phyloP scores from a whole-genome alignment of 768 basidiomycete genomes.

The Nevesoporus exiguus region DNA sequence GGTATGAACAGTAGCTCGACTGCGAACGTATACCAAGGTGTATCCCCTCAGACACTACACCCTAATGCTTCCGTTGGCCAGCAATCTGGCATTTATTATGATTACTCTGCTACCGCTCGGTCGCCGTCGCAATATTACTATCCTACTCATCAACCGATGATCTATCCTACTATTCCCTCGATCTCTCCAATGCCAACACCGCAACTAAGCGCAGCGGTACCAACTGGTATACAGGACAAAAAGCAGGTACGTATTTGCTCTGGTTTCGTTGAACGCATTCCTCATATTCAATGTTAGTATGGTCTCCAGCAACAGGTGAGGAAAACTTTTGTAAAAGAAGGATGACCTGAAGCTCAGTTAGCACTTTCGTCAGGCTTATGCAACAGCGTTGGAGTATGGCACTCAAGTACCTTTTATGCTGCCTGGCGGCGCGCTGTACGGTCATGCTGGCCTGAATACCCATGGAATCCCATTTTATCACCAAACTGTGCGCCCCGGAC shows the following conservation, averaged over 20 bases:
- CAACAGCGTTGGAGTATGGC: slow-evolving; percentile 46
- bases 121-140: slow-evolving; percentile 62
- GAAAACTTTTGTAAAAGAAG: slow-evolving; percentile 12
- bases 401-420: slow-evolving; percentile 45
- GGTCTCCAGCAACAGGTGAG: slow-evolving; percentile 46
- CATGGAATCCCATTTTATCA: slow-evolving; percentile 35
- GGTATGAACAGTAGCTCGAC: slow-evolving; percentile 43
- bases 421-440: slow-evolving; percentile 44
- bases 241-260: slow-evolving; percentile 48
- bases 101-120: slow-evolving; percentile 48
- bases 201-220: slow-evolving; percentile 41
- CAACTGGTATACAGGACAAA: slow-evolving; percentile 46
- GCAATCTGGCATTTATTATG: slow-evolving; percentile 57
- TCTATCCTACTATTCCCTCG: slow-evolving; percentile 52
- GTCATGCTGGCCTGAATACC: slow-evolving; percentile 34
- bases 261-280: neutral
- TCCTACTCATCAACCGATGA: slow-evolving; percentile 51
- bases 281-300: slow-evolving; percentile 32
- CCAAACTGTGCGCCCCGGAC: slow-evolving; percentile 41
- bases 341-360: neutral
- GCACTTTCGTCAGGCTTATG: slow-evolving; percentile 36
- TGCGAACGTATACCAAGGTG: slow-evolving; percentile 48
- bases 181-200: slow-evolving; percentile 54
- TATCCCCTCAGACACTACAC: slow-evolving; percentile 41
- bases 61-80: slow-evolving; percentile 41